Percentiles rank a stretch among this genome's conserved stretches.
Evolutionary conservation across 2,329 filamentous ascomycete genomes (phyloP).

Genomic region (Neofusicoccum ribis): DNA sequence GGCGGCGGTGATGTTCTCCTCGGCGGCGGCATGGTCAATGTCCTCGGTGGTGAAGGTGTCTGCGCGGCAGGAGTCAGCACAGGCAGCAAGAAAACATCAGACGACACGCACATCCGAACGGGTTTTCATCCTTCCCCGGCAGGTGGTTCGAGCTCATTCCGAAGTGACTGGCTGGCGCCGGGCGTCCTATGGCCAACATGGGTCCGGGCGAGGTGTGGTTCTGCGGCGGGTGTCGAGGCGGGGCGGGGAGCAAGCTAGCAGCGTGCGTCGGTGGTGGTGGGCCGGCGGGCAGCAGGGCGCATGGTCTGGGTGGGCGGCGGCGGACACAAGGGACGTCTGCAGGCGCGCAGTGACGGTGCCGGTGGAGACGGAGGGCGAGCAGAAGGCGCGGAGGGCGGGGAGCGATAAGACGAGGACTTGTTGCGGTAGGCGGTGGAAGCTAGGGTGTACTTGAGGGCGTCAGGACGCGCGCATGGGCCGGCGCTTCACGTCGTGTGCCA

Average conservation of each 20-base stretch:
- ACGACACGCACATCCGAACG: conserved; percentile 17
- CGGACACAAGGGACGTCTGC: neutral
- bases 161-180: conserved; percentile 17
- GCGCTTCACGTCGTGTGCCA: neutral
- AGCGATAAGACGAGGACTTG: neutral
- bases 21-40: conserved; percentile 17
- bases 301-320: neutral
- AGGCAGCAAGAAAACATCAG: neutral
- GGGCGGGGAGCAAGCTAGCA: conserved; percentile 3
- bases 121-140: conserved; percentile 18
- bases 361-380: neutral
- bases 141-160: conserved; percentile 20
- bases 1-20: conserved; percentile 14
- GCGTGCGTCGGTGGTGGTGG: conserved; percentile 7
- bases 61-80: neutral
- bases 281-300: neutral
- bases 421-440: neutral
- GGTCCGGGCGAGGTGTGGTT: neutral
- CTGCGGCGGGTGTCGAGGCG: neutral
- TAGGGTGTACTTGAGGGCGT: conserved; percentile 7
- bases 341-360: neutral
- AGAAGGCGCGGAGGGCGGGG: neutral
- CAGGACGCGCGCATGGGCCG: conserved; percentile 2
- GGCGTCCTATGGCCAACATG: conserved; percentile 19
- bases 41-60: conserved; percentile 14